Percentiles rank a stretch among this genome's conserved stretches.
Evolutionary conservation across 192 early-diverging fungal species (phyloP).

Genomic region (Endogone sp.): DNA sequence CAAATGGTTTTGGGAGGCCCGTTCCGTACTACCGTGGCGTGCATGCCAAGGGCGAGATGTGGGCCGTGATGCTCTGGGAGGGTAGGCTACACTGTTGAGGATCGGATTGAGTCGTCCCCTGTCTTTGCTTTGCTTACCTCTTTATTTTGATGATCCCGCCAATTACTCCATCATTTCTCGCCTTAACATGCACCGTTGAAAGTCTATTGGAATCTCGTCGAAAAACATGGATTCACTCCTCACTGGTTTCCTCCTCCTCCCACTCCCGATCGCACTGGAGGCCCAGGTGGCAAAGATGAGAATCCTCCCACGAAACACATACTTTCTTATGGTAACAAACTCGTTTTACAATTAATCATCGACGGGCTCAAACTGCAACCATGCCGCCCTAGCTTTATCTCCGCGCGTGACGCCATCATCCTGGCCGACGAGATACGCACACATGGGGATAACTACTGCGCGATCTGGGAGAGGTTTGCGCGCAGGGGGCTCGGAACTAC

Average conservation of each 20-base stretch:
- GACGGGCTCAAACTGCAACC: constrained; percentile 78
- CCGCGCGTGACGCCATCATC: constrained; percentile 71
- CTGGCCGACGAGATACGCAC: constrained; percentile 63
- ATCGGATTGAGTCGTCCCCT: no score
- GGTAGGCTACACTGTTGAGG: no score
- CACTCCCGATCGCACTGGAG: no score
- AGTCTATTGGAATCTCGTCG: constrained; percentile 68
- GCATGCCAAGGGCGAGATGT: constrained; percentile 88
- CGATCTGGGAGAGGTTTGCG: no score
- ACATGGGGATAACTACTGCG: no score
- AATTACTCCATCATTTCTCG: no score
- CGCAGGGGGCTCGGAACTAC: no score
- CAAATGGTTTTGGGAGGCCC: constrained; percentile 63
- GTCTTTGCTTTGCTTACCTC: no score
- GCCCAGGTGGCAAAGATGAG: background rate
- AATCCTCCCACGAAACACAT: constrained; percentile 19
- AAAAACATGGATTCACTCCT: constrained; percentile 51
- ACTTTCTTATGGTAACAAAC: constrained; percentile 59
- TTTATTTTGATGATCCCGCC: no score
- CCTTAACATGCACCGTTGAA: no score
- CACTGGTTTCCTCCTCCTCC: constrained; percentile 54
- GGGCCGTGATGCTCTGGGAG: constrained; percentile 92
- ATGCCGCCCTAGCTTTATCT: constrained; percentile 67
- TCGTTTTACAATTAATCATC: constrained; percentile 65
- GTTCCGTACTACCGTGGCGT: constrained; percentile 94